Evolutionary conservation across 2,329 filamentous ascomycete species (phyloP).

Genomic region (Rhinocladiella similis): DNA sequence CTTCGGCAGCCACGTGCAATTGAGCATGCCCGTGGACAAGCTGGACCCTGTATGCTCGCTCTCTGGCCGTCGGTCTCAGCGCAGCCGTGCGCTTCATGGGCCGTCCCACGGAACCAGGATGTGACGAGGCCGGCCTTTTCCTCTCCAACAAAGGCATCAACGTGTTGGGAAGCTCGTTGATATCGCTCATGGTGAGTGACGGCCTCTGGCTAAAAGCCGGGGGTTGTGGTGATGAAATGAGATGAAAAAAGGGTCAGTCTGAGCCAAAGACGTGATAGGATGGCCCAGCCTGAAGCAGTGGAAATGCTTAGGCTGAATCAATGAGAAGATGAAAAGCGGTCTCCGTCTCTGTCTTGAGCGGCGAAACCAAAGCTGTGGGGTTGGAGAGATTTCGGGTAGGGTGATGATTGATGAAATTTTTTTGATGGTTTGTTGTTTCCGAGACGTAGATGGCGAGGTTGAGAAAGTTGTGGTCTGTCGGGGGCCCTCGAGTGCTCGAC

Average conservation of each 20-base stretch:
- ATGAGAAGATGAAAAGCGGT: too few species aligned
- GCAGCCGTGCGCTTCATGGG: conserved; percentile 22
- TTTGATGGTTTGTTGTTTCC: too few species aligned
- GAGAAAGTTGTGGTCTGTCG: too few species aligned
- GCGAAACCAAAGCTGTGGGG: too few species aligned
- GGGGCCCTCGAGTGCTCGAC: too few species aligned
- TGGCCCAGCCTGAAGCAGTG: too few species aligned
- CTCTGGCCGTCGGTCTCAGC: conserved; percentile 15
- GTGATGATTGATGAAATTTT: too few species aligned
- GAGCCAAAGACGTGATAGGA: too few species aligned
- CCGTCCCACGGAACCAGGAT: conserved; percentile 14
- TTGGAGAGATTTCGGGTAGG: too few species aligned
- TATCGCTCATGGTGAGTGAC: not conserved
- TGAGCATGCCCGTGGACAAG: conserved; percentile 8
- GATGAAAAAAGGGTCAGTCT: not conserved
- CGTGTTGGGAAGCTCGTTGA: not conserved
- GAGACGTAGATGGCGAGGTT: too few species aligned
- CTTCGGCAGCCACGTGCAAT: not conserved
- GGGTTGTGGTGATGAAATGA: not conserved
- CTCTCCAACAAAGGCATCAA: conserved; percentile 4
- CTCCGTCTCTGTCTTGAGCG: too few species aligned
- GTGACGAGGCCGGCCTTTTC: not conserved
- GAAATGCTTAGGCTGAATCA: too few species aligned
- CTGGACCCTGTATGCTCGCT: conserved; percentile 11
- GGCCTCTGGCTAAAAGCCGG: not conserved